phyloP scores from a whole-genome alignment of 176 grass and related monocot species.

The Themeda triandra region DNA sequence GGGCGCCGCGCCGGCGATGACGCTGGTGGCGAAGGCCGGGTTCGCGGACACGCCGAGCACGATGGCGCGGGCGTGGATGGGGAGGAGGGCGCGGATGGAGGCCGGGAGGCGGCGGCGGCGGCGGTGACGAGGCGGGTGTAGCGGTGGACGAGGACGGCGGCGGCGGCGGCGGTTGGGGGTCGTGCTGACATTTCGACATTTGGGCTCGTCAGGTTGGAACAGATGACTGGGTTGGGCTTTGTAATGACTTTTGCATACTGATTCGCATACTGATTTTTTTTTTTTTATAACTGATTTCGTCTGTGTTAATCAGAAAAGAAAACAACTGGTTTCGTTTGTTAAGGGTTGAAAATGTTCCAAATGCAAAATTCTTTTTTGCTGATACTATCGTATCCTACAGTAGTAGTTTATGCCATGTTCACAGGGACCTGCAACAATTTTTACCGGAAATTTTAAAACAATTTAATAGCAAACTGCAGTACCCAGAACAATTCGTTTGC shows the following conservation, averaged over 20 bases:
- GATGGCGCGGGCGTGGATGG: conserved; percentile 59
- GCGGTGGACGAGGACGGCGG: background rate
- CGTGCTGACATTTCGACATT: conserved; percentile 3
- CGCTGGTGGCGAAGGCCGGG: conserved; percentile 48
- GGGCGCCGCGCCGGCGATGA: conserved; percentile 33
- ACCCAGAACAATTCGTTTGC: background rate
- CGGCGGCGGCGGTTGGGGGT: background rate
- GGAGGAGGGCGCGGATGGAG: conserved; percentile 44
- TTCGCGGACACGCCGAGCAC: conserved; percentile 48
- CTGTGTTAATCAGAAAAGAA: no score
- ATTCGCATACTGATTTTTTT: background rate
- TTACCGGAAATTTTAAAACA: no score
- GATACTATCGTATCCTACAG: background rate
- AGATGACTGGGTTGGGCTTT: background rate
- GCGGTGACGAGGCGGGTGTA: conserved; percentile 1
- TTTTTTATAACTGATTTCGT: no score
- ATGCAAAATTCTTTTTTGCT: no score
- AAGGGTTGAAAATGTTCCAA: background rate
- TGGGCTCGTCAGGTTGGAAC: background rate
- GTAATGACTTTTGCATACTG: background rate
- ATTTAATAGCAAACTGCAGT: background rate
- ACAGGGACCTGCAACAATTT: background rate
- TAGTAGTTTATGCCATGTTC: no score
- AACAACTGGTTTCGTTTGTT: background rate
- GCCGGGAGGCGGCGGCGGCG: background rate